Conservation (phyloP, 192 early-diverging fungal species). For the Phlyctochytrium planicorne region DNA sequence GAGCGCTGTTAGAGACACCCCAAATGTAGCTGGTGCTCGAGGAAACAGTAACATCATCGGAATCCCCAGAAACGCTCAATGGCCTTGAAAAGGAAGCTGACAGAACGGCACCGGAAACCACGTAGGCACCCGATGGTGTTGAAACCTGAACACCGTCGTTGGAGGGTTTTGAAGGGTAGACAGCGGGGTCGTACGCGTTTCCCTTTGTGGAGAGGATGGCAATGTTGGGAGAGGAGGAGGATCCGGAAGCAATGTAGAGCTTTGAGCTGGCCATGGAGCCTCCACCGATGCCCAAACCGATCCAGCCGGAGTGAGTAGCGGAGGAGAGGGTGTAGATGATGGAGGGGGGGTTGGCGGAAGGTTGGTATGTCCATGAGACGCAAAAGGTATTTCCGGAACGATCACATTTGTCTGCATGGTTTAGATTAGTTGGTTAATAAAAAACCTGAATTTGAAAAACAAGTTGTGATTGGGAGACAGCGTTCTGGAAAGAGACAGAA, state of each 20-base stretch:
- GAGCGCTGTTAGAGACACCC: not conserved
- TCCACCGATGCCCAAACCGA: not conserved
- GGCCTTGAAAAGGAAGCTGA: not conserved
- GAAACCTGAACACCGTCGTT: not conserved
- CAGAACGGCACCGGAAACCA: not conserved
- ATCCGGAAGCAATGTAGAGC: not conserved
- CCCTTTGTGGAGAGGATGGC: not conserved
- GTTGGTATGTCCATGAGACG: not conserved
- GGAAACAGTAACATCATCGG: not conserved
- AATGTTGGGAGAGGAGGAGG: not conserved
- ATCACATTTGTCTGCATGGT: no score
- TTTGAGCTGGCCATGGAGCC: not conserved
- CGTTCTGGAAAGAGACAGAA: no score
- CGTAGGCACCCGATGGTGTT: not conserved
- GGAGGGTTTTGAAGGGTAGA: not conserved
- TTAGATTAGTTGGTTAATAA: no score
- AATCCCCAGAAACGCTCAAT: not conserved
- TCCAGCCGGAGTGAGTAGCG: not conserved
- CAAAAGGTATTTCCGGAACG: not conserved
- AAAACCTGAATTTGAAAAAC: no score
- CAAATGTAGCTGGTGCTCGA: not conserved
- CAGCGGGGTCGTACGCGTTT: not conserved
- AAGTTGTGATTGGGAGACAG: no score
- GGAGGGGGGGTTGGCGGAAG: not conserved
- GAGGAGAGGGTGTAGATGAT: slow-evolving; percentile 2